A percentile compares a stretch with the other conserved stretches of the same genome.
phyloP scores from a whole-genome alignment of 2,329 filamentous ascomycete genomes.

The Monilinia vaccinii-corymbosi region DNA sequence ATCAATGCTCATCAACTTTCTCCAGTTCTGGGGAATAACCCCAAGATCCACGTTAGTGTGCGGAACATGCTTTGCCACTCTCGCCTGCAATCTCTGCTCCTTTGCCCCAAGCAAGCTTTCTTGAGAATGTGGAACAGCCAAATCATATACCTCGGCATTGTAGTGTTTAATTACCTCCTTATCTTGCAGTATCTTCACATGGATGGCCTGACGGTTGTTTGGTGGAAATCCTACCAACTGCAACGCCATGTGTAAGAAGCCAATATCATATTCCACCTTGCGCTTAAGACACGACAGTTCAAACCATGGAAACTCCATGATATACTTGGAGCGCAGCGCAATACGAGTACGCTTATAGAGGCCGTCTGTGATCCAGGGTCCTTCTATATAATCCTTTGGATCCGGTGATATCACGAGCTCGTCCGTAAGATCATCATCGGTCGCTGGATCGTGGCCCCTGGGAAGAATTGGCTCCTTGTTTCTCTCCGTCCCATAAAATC shows the following conservation, averaged over 20 bases:
- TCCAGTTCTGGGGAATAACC: not conserved
- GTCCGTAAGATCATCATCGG: not conserved
- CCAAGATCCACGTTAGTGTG: not conserved
- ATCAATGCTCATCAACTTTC: not conserved
- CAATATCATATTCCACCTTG: conserved; percentile 5
- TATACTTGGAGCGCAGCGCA: not conserved
- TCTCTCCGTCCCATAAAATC: not conserved
- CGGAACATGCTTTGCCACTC: not conserved
- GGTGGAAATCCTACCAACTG: not conserved
- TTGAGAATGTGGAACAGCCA: not conserved
- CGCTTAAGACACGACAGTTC: not conserved
- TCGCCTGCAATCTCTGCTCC: not conserved
- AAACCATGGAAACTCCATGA: conserved; percentile 4
- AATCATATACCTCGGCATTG: not conserved
- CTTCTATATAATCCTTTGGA: not conserved
- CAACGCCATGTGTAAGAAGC: not conserved
- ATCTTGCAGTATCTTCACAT: not conserved
- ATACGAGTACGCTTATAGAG: not conserved
- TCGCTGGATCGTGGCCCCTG: no score
- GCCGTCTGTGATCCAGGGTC: not conserved
- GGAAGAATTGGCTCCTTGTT: not conserved
- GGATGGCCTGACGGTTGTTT: not conserved
- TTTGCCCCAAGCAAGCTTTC: not conserved
- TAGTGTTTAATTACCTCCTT: not conserved
- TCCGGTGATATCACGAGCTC: not conserved